phyloP scores from a whole-genome alignment of 176 grass and related monocot species.

The Puccinellia tenuiflora region DNA sequence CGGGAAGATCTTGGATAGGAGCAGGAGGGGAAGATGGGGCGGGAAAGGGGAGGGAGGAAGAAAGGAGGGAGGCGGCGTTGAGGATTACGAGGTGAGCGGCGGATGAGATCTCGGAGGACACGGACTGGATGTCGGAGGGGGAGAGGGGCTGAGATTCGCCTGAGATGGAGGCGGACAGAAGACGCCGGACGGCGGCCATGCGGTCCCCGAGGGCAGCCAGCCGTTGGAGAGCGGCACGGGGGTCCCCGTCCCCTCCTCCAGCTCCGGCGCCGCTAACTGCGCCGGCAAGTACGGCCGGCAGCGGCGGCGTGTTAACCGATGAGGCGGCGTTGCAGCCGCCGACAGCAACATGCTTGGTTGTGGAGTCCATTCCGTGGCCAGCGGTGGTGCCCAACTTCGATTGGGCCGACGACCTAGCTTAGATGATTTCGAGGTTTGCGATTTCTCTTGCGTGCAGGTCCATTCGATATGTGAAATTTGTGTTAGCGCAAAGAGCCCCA shows the following conservation, averaged over 20 bases:
- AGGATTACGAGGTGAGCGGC: constrained; percentile 70
- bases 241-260: constrained; percentile 29
- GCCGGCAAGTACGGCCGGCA: neutral
- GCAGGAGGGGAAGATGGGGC: neutral
- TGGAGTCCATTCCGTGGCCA: constrained; percentile 16
- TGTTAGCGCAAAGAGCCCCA: neutral
- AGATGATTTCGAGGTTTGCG: neutral
- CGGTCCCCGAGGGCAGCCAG: constrained; percentile 37
- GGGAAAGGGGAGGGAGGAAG: constrained; percentile 37
- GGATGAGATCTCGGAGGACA: constrained; percentile 79
- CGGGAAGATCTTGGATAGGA: constrained; percentile 22
- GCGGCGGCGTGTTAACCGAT: neutral
- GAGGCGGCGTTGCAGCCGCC: neutral
- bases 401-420: constrained; percentile 9
- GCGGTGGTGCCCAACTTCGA: constrained; percentile 4
- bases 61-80: constrained; percentile 76
- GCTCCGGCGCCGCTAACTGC: neutral
- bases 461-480: neutral
- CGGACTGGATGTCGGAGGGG: constrained; percentile 43
- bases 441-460: constrained; percentile 14
- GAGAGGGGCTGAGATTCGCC: constrained; percentile 32
- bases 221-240: constrained; percentile 17
- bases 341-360: neutral
- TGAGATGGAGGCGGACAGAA: constrained; percentile 35
- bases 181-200: constrained; percentile 41